Percentiles rank a stretch among this genome's conserved stretches.
phyloP scores from a whole-genome alignment of 1,284 basidiomycete genomes.

The Rhodotorula glutinis region DNA sequence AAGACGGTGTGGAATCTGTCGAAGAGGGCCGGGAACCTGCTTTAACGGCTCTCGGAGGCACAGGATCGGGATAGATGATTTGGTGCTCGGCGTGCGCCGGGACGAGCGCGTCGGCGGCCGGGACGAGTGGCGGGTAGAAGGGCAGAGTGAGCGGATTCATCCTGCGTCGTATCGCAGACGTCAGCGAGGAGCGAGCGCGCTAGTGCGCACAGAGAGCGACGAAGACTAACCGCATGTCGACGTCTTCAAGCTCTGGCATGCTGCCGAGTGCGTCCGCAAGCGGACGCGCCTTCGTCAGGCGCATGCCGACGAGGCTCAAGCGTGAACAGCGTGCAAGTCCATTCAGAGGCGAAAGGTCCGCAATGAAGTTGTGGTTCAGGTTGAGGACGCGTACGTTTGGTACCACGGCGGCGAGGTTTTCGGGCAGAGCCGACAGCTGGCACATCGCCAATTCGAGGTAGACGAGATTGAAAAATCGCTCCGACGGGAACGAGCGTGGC shows the following conservation, averaged over 20 bases:
- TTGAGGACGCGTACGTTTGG: slow-evolving; percentile 92
- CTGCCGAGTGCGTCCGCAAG: slow-evolving; percentile 67
- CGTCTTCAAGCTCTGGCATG: slow-evolving; percentile 73
- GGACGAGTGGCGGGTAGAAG: slow-evolving; percentile 83
- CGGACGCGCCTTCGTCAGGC: slow-evolving; percentile 66
- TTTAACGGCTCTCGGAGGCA: slow-evolving; percentile 9
- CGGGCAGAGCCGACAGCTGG: slow-evolving; percentile 70
- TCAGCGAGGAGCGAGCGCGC: too few species aligned
- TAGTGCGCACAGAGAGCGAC: too few species aligned
- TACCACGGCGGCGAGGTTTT: slow-evolving; percentile 61
- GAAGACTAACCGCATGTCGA: slow-evolving; percentile 71
- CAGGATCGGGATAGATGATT: slow-evolving; percentile 29
- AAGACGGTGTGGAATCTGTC: slow-evolving; percentile 23
- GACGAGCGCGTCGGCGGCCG: slow-evolving; percentile 44
- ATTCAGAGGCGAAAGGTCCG: slow-evolving; percentile 62
- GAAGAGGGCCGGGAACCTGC: background rate
- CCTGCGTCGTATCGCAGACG: slow-evolving; percentile 49
- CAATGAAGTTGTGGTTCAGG: slow-evolving; percentile 90
- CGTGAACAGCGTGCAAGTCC: slow-evolving; percentile 74
- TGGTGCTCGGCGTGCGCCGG: slow-evolving; percentile 31
- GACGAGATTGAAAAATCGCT: slow-evolving; percentile 77
- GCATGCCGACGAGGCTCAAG: slow-evolving; percentile 77
- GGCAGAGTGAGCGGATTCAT: slow-evolving; percentile 95
- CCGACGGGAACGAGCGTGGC: slow-evolving; percentile 53
- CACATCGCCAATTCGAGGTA: slow-evolving; percentile 94